A percentile compares a stretch with the other conserved stretches of the same genome.
These are phyloP conservation scores for Hemileia vastatrix DNA, from an alignment of 1,284 basidiomycete genomes.

Conservation along the genomic window DNA sequence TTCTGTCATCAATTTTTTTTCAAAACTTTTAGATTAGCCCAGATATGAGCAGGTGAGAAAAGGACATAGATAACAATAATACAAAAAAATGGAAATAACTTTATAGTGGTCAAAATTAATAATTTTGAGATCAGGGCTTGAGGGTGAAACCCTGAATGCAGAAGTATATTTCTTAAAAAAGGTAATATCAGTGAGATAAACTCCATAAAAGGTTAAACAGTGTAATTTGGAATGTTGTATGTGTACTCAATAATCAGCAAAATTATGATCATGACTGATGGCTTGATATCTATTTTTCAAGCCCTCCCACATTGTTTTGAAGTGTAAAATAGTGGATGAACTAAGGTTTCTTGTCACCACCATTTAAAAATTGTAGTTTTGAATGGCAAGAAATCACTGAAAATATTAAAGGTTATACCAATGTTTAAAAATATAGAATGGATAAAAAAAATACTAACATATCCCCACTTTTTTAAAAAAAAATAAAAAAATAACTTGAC, in stretches of 20 bases:
- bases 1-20: constrained; percentile 15
- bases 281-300: constrained; percentile 77
- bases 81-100: constrained; percentile 51
- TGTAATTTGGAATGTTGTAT: constrained; percentile 62
- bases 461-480: constrained; percentile 47
- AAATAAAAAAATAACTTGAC: constrained; percentile 48
- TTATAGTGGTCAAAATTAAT: constrained; percentile 77
- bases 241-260: constrained; percentile 76
- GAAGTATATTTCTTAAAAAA: constrained; percentile 94
- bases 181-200: constrained; percentile 82
- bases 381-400: constrained; percentile 42
- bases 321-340: constrained; percentile 43
- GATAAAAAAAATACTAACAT: constrained; percentile 35
- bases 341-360: constrained; percentile 47
- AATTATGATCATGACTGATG: constrained; percentile 82
- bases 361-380: constrained; percentile 48
- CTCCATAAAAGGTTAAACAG: constrained; percentile 81
- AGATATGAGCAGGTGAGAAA: background rate
- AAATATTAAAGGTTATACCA: no score
- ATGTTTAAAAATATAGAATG: no score
- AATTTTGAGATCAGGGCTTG: constrained; percentile 63
- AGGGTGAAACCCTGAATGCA: constrained; percentile 63
- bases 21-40: background rate
- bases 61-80: background rate
- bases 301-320: constrained; percentile 53